phyloP scores from a whole-genome alignment of 208 protist genomes.

The Wallacemonas sp. region DNA sequence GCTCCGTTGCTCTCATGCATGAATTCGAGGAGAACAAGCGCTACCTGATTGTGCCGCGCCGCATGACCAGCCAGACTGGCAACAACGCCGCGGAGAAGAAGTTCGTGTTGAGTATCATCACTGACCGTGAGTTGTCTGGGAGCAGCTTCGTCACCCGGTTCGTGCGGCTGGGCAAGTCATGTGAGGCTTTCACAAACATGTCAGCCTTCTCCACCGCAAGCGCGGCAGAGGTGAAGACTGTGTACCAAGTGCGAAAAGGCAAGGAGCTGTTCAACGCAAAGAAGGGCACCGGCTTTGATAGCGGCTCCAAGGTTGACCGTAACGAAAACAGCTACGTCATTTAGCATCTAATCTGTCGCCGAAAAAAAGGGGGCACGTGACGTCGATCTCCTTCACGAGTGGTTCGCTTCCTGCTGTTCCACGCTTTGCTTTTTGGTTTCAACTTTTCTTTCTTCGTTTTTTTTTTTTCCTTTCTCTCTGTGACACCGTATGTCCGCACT shows the following conservation, averaged over 20 bases:
- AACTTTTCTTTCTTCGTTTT: neutral
- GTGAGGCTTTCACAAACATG: slow-evolving; percentile 42
- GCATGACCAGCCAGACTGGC: slow-evolving; percentile 40
- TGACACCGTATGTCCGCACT: no score
- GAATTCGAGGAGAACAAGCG: slow-evolving; percentile 35
- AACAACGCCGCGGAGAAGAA: slow-evolving; percentile 44
- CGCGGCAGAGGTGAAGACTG: slow-evolving; percentile 10
- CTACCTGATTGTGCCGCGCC: slow-evolving; percentile 46
- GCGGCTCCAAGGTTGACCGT: slow-evolving; percentile 35
- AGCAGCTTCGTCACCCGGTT: slow-evolving; percentile 33
- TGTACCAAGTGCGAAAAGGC: slow-evolving; percentile 37
- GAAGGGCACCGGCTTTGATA: slow-evolving; percentile 31
- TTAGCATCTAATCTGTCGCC: neutral
- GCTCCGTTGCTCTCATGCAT: slow-evolving; percentile 38
- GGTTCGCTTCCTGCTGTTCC: slow-evolving; percentile 15
- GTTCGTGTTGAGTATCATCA: slow-evolving; percentile 38
- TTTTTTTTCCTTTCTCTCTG: slow-evolving; percentile 13
- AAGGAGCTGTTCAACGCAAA: slow-evolving; percentile 33
- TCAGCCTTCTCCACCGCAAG: slow-evolving; percentile 18
- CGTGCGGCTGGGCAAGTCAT: slow-evolving; percentile 29
- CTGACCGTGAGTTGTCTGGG: slow-evolving; percentile 17
- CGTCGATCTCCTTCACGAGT: no score
- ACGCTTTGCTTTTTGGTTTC: neutral
- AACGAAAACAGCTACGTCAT: slow-evolving; percentile 17
- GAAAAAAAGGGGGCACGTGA: slow-evolving; percentile 25